Conservation (phyloP, 164 flowering plant genomes). For the Stephania japonica region DNA sequence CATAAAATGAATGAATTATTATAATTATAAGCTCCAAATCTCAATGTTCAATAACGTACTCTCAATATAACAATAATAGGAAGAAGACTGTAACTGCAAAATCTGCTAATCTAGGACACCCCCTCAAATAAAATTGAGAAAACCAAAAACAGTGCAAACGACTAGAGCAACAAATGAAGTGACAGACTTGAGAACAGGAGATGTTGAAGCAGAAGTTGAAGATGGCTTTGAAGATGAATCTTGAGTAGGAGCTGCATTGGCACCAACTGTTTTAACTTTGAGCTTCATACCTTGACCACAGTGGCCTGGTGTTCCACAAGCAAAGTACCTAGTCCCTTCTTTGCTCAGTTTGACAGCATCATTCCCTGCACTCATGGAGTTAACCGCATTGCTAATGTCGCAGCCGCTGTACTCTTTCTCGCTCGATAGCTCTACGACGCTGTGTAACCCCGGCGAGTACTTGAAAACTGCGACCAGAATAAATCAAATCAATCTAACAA, state of each 20-base stretch:
- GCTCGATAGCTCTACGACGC: conserved; percentile 45
- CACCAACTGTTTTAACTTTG: conserved; percentile 40
- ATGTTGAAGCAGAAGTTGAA: not conserved
- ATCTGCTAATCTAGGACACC: not conserved
- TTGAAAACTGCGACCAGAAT: conserved; percentile 46
- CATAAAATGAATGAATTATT: not conserved
- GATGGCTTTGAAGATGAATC: conserved; percentile 20
- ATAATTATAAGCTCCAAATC: not conserved
- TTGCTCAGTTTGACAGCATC: conserved; percentile 49
- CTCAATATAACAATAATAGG: not conserved
- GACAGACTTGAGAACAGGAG: not conserved
- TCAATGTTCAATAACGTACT: not conserved
- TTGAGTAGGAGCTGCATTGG: conserved; percentile 24
- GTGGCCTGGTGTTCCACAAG: conserved; percentile 67
- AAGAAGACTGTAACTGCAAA: not conserved
- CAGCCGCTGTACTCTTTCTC: conserved; percentile 59
- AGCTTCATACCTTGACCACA: conserved; percentile 72
- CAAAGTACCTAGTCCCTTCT: conserved; percentile 59
- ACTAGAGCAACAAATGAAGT: not conserved
- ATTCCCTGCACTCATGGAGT: conserved; percentile 47
- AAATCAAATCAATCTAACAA: not conserved
- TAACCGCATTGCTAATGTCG: conserved; percentile 32
- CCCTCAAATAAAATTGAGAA: not conserved
- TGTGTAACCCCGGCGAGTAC: conserved; percentile 59
- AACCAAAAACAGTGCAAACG: not conserved